phyloP scores from a whole-genome alignment of 2,329 filamentous ascomycete genomes.

The Botryotinia narcissicola region DNA sequence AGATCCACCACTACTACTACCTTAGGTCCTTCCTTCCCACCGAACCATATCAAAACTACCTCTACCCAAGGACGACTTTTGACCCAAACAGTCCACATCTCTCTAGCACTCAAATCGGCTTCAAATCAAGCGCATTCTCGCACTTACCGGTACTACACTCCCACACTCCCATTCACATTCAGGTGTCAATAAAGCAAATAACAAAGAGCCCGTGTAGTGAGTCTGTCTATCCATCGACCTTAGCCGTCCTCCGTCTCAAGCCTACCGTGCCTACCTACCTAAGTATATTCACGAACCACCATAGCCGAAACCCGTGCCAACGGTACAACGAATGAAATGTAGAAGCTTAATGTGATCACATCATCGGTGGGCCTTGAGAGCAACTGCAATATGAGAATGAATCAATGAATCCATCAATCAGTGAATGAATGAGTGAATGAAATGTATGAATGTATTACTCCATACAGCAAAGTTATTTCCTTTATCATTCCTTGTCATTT shows the following conservation, averaged over 20 bases:
- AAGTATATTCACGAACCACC: neutral
- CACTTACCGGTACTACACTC: too few relatives aligned
- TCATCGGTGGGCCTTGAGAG: neutral
- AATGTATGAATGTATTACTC: neutral
- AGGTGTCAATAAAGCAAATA: neutral
- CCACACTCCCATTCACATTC: neutral
- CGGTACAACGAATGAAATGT: neutral
- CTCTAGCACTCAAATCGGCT: neutral
- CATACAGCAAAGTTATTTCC: neutral
- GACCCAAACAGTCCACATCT: neutral
- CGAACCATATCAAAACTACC: neutral
- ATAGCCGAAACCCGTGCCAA: neutral
- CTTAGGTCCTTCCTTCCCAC: neutral
- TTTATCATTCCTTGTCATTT: neutral
- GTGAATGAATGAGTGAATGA: neutral
- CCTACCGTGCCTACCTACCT: neutral
- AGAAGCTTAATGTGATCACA: neutral
- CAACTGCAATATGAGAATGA: neutral
- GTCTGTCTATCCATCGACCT: neutral
- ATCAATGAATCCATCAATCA: too few relatives aligned
- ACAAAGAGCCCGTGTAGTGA: neutral
- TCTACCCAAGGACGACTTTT: neutral
- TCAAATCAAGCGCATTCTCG: neutral
- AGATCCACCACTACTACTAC: neutral
- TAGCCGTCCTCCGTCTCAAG: neutral